Evolutionary conservation across 2,329 filamentous ascomycete species (phyloP).

Genomic region (Penicillium sp.): DNA sequence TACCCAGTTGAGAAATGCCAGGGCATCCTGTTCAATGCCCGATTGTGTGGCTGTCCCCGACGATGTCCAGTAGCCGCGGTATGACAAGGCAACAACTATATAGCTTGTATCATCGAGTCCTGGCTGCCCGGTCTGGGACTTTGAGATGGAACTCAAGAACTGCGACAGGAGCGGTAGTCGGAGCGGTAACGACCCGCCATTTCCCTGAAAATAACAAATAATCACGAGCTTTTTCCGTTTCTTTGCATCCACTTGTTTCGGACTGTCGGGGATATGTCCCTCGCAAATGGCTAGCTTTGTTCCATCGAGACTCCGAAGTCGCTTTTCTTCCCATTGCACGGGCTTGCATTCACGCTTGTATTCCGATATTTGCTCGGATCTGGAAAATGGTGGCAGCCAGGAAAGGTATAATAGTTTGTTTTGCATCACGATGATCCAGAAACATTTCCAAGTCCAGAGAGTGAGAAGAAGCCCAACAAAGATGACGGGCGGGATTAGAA

Average conservation of each 20-base stretch:
- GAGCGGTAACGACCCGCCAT: constrained; percentile 34
- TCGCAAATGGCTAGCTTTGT: constrained; percentile 62
- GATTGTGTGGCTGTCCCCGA: constrained; percentile 68
- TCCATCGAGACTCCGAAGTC: constrained; percentile 30
- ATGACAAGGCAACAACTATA: constrained; percentile 52
- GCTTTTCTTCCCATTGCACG: constrained; percentile 67
- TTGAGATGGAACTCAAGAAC: constrained; percentile 36
- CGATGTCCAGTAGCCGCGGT: constrained; percentile 78
- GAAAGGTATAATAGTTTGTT: constrained; percentile 83
- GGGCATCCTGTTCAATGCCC: constrained; percentile 69
- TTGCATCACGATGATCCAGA: constrained; percentile 75
- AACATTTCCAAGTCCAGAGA: constrained; percentile 65
- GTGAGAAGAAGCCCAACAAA: constrained; percentile 66
- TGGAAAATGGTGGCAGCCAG: constrained; percentile 69
- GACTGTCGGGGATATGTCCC: constrained; percentile 55
- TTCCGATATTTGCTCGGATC: constrained; percentile 65
- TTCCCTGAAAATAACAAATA: constrained; percentile 37
- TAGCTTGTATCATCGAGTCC: constrained; percentile 17
- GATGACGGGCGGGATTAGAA: constrained; percentile 65
- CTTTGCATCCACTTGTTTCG: not conserved
- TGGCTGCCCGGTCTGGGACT: not conserved
- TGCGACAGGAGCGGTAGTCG: constrained; percentile 47
- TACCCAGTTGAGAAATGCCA: constrained; percentile 65
- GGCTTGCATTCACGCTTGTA: constrained; percentile 62
- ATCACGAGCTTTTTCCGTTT: constrained; percentile 19